These are phyloP conservation scores for Puccinia hordei DNA, from an alignment of 1,284 basidiomycete species.

Conservation along the genomic window DNA sequence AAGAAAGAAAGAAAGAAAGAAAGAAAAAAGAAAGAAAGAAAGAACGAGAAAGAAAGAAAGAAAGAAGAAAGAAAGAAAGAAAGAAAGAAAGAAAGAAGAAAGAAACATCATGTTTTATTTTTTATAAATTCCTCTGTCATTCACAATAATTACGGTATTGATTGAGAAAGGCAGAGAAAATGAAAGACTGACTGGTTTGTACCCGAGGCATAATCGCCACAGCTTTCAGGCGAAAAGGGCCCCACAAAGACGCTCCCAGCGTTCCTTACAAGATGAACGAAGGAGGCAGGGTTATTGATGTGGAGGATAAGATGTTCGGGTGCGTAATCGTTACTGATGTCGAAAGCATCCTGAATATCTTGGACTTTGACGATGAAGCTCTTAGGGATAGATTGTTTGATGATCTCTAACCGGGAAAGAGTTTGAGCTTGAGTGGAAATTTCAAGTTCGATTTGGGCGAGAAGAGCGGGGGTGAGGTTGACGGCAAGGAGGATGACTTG, in stretches of 20 bases:
- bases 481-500: conserved; percentile 92
- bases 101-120: no score
- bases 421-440: conserved; percentile 85
- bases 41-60: no score
- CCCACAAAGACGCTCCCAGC: conserved; percentile 97
- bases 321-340: conserved; percentile 94
- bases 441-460: conserved; percentile 77
- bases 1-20: no score
- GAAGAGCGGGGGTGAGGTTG: conserved; percentile 67
- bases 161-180: no score
- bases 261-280: conserved; percentile 74
- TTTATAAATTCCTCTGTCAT: no score
- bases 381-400: conserved; percentile 86
- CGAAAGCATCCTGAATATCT: conserved; percentile 73
- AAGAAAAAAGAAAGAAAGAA: no score
- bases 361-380: conserved; percentile 80
- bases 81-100: no score
- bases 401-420: conserved; percentile 83
- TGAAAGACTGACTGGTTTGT: conserved; percentile 79
- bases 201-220: conserved; percentile 96
- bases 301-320: conserved; percentile 95
- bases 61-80: no score
- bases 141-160: no score
- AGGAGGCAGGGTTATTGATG: conserved; percentile 70
- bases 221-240: conserved; percentile 89